Conservation (phyloP, 768 basidiomycete species). For the Thelephora ganbajun region DNA sequence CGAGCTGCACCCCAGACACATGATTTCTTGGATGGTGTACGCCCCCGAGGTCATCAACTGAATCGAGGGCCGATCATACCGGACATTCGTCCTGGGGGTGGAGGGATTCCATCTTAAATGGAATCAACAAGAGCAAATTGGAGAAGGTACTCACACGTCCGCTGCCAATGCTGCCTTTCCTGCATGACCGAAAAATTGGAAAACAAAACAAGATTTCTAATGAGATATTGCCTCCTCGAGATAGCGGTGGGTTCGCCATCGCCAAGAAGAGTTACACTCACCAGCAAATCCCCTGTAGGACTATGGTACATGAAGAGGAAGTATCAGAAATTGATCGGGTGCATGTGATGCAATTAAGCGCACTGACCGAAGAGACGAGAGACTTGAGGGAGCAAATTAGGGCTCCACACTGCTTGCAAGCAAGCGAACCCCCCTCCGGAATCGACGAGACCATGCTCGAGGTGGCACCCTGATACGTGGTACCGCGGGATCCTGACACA, state of each 20-base stretch:
- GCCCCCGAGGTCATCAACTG: slow-evolving; percentile 52
- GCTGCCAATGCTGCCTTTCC: slow-evolving; percentile 48
- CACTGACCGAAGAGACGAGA: not conserved
- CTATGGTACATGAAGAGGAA: not conserved
- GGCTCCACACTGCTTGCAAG: not conserved
- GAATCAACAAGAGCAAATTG: not conserved
- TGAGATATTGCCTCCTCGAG: too few species aligned
- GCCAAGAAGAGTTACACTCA: not conserved
- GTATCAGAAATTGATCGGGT: not conserved
- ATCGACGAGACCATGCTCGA: too few species aligned
- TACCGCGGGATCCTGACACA: too few species aligned
- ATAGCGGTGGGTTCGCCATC: not conserved
- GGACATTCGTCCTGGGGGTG: slow-evolving; percentile 22
- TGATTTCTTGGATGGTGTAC: slow-evolving; percentile 45
- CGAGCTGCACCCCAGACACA: slow-evolving; percentile 32
- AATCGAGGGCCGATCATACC: slow-evolving; percentile 25
- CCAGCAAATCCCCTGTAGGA: not conserved
- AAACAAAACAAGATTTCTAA: not conserved
- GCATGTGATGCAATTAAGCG: not conserved
- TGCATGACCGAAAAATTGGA: slow-evolving; percentile 34
- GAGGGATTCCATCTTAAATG: slow-evolving; percentile 16
- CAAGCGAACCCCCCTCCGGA: not conserved
- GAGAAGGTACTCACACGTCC: slow-evolving; percentile 28
- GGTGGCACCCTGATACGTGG: too few species aligned
- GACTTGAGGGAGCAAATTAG: not conserved